A percentile compares a stretch with the other conserved stretches of the same genome.
These are phyloP conservation scores for Phytophthora sansomeana DNA, from an alignment of 352 stramenopile genomes.

Conservation along the genomic window DNA sequence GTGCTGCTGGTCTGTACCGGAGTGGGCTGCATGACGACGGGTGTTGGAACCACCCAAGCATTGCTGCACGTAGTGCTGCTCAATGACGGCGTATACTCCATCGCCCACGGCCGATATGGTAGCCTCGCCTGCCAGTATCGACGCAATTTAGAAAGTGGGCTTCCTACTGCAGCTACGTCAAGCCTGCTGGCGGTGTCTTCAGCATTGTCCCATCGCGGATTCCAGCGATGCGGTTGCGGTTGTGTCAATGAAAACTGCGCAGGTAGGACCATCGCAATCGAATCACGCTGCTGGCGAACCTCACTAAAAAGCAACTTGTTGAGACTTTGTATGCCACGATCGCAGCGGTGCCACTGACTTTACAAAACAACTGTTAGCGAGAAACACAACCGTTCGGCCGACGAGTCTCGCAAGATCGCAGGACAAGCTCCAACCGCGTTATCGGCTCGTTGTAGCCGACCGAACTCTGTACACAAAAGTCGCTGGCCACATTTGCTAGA, in stretches of 20 bases:
- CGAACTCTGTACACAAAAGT: background rate
- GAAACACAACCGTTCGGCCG: slow-evolving; percentile 8
- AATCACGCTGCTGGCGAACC: slow-evolving; percentile 5
- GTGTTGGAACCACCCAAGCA: slow-evolving; percentile 27
- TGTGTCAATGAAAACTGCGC: background rate
- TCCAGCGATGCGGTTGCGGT: slow-evolving; percentile 14
- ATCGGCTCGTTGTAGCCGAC: background rate
- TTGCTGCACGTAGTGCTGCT: slow-evolving; percentile 29
- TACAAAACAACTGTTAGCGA: slow-evolving; percentile 29
- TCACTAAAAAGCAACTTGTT: slow-evolving; percentile 5
- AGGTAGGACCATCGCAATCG: slow-evolving; percentile 14
- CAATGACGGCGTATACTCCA: slow-evolving; percentile 39
- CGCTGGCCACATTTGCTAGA: background rate
- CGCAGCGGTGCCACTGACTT: slow-evolving; percentile 15
- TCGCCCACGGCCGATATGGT: slow-evolving; percentile 3
- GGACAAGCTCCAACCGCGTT: background rate
- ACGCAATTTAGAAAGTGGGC: slow-evolving; percentile 32
- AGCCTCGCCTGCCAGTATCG: slow-evolving; percentile 7
- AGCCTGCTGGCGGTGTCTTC: background rate
- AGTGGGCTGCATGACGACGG: slow-evolving; percentile 5
- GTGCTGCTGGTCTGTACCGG: slow-evolving; percentile 17
- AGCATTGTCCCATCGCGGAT: slow-evolving; percentile 4
- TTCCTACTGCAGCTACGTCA: background rate
- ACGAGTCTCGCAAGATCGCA: slow-evolving; percentile 1
- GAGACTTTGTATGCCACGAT: background rate